Conservation (phyloP, 768 basidiomycete genomes). For the Hydnomerulius pinastri region DNA sequence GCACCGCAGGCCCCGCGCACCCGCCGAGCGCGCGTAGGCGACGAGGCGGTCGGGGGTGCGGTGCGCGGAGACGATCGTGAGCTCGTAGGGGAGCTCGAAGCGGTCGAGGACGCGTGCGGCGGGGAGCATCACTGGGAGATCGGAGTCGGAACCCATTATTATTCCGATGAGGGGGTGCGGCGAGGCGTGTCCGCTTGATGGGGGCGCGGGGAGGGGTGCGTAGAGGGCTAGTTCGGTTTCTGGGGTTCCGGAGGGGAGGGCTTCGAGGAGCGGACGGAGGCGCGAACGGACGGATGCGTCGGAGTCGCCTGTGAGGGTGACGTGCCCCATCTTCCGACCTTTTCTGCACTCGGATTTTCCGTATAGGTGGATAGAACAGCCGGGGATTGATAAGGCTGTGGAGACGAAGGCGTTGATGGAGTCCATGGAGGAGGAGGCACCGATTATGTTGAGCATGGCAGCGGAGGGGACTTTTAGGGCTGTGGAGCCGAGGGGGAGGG, state of each 20-base stretch:
- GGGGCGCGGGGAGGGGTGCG: constrained; percentile 46
- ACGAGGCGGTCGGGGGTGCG: constrained; percentile 88
- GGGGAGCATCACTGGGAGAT: constrained; percentile 90
- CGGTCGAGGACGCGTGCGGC: constrained; percentile 81
- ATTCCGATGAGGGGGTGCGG: constrained; percentile 81
- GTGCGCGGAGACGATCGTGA: constrained; percentile 96
- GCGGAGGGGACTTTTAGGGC: constrained; percentile 82
- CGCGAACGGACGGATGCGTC: constrained; percentile 72
- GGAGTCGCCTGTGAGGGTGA: constrained; percentile 82
- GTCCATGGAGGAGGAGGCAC: constrained; percentile 65
- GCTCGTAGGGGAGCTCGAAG: constrained; percentile 88
- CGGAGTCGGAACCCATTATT: constrained; percentile 99
- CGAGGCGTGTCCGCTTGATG: constrained; percentile 58
- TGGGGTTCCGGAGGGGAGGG: constrained; percentile 47
- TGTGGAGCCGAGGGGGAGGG: constrained; percentile 87
- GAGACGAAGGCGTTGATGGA: constrained; percentile 57
- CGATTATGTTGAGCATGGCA: constrained; percentile 95
- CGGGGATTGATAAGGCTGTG: constrained; percentile 68
- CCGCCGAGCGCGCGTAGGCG: constrained; percentile 77
- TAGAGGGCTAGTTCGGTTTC: constrained; percentile 53
- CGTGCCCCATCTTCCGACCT: constrained; percentile 97
- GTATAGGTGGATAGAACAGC: constrained; percentile 86
- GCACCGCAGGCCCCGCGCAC: constrained; percentile 61
- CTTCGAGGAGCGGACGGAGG: constrained; percentile 73
- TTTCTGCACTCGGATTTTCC: constrained; percentile 90